These are phyloP conservation scores for Cryphonectria japonica DNA, from an alignment of 2,329 filamentous ascomycete species.

Conservation along the genomic window DNA sequence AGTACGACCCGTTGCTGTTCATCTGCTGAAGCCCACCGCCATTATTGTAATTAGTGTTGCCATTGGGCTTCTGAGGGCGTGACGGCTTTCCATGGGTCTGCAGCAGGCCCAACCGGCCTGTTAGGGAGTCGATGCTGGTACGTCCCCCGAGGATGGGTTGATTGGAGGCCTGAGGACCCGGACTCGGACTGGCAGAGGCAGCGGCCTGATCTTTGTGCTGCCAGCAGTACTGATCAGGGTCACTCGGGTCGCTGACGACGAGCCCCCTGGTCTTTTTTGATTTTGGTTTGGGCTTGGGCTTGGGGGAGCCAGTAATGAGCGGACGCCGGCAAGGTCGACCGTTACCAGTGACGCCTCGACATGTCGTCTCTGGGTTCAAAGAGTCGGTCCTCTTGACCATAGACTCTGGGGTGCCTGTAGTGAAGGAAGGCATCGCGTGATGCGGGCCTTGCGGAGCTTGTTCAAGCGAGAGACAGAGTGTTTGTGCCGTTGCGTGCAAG, in stretches of 20 bases:
- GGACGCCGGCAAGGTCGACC: constrained; percentile 84
- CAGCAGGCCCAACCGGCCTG: constrained; percentile 77
- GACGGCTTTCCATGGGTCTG: constrained; percentile 52
- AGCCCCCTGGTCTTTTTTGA: constrained; percentile 34
- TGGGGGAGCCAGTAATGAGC: constrained; percentile 52
- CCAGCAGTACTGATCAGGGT: constrained; percentile 81
- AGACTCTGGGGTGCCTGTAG: constrained; percentile 78
- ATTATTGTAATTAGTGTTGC: constrained; percentile 23
- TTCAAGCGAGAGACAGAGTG: neutral
- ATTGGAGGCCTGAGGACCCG: constrained; percentile 46
- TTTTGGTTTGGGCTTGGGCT: constrained; percentile 39
- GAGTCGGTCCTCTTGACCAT: constrained; percentile 80
- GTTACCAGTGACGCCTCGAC: constrained; percentile 80
- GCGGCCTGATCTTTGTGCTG: constrained; percentile 89
- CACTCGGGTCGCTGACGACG: constrained; percentile 54
- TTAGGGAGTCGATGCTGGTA: constrained; percentile 84
- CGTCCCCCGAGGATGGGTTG: constrained; percentile 65
- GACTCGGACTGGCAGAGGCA: constrained; percentile 49
- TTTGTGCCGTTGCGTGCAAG: constrained; percentile 11
- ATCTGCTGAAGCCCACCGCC: constrained; percentile 30
- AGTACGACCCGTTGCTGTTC: constrained; percentile 26
- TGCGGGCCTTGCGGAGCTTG: constrained; percentile 28
- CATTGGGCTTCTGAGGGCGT: constrained; percentile 24
- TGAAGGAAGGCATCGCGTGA: constrained; percentile 64
- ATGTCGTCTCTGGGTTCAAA: constrained; percentile 81